phyloP scores from a whole-genome alignment of 1,139 yeast genomes.

The Meyerozyma sp. region DNA sequence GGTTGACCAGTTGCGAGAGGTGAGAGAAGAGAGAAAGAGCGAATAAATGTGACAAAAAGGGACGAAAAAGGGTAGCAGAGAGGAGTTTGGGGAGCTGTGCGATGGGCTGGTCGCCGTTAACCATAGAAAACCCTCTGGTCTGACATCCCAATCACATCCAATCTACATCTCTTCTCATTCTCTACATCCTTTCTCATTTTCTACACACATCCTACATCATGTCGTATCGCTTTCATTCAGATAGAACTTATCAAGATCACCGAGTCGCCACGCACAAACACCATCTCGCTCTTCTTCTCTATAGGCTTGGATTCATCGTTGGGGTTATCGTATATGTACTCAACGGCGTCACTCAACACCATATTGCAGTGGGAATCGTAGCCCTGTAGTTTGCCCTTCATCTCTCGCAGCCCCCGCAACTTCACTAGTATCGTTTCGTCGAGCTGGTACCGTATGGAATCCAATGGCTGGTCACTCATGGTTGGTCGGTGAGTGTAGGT shows the following conservation, averaged over 20 bases:
- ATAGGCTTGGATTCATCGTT: constrained; percentile 43
- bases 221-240: background rate
- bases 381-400: constrained; percentile 87
- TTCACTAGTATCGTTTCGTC: constrained; percentile 88
- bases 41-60: too few relatives aligned
- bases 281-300: constrained; percentile 72
- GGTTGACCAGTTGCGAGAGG: constrained; percentile 12
- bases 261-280: constrained; percentile 93
- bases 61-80: too few relatives aligned
- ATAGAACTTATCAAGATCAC: constrained; percentile 65
- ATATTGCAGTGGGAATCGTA: constrained; percentile 96
- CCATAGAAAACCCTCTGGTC: too few relatives aligned
- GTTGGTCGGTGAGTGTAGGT: constrained; percentile 5
- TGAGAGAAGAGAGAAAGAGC: background rate
- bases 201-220: background rate
- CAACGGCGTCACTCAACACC: constrained; percentile 90
- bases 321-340: constrained; percentile 61
- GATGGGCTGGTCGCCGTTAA: too few relatives aligned
- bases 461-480: constrained; percentile 51
- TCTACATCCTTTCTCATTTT: too few relatives aligned
- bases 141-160: too few relatives aligned
- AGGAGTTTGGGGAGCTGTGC: too few relatives aligned
- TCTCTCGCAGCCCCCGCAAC: constrained; percentile 92
- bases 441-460: constrained; percentile 75
- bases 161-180: too few relatives aligned